Percentiles rank a stretch among this genome's conserved stretches.
Conservation (phyloP, 495 filamentous ascomycete genomes). For the Penicillium malachiteum region DNA sequence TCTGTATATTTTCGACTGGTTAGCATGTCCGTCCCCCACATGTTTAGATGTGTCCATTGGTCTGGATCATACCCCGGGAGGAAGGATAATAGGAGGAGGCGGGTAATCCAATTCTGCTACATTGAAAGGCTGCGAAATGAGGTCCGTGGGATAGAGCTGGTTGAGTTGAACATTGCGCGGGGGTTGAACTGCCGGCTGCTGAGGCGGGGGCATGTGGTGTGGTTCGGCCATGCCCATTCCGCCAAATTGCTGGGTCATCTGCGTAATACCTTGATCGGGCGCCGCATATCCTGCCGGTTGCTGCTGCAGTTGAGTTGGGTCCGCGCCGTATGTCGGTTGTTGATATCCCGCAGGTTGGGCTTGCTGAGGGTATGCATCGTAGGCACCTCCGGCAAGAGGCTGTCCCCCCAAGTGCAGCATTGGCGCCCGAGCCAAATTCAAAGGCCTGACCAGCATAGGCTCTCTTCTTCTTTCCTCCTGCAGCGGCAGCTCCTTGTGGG, state of each 20-base stretch:
- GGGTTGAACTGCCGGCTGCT: slow-evolving; percentile 49
- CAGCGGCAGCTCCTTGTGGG: slow-evolving; percentile 32
- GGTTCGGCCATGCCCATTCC: slow-evolving; percentile 72
- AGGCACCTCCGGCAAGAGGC: slow-evolving; percentile 49
- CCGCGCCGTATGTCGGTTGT: slow-evolving; percentile 54
- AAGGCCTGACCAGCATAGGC: slow-evolving; percentile 92
- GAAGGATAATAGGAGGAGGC: slow-evolving; percentile 86
- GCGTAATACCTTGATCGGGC: slow-evolving; percentile 58
- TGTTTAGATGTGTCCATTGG: slow-evolving; percentile 31
- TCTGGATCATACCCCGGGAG: slow-evolving; percentile 67
- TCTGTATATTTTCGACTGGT: slow-evolving; percentile 51
- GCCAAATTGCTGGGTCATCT: slow-evolving; percentile 79
- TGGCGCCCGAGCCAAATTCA: slow-evolving; percentile 87
- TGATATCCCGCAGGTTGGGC: slow-evolving; percentile 50
- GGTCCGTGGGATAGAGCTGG: slow-evolving; percentile 86
- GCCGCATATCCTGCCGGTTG: slow-evolving; percentile 65
- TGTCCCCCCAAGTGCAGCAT: slow-evolving; percentile 69
- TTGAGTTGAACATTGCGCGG: slow-evolving; percentile 66
- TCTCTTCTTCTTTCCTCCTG: slow-evolving; percentile 77
- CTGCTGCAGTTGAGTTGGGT: slow-evolving; percentile 49
- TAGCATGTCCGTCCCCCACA: neutral
- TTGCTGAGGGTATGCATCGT: slow-evolving; percentile 59
- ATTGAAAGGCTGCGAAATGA: slow-evolving; percentile 90
- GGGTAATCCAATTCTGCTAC: slow-evolving; percentile 88
- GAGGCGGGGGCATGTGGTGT: slow-evolving; percentile 54